Conservation (phyloP, 805 yeast species). For the Peterozyma xylosa region DNA sequence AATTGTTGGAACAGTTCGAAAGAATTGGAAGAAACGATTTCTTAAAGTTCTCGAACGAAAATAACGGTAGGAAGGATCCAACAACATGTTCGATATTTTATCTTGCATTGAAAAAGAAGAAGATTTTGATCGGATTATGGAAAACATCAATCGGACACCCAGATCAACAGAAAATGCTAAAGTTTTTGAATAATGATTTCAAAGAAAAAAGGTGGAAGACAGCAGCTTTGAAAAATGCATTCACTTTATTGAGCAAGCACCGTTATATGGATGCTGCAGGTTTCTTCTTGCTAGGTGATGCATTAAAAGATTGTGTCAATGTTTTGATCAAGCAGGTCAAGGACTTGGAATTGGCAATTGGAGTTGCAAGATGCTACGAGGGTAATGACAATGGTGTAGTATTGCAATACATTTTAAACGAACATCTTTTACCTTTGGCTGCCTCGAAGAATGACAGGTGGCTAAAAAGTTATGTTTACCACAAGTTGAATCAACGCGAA, state of each 20-base stretch:
- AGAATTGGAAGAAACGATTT: slow-evolving; percentile 68
- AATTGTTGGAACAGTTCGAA: slow-evolving; percentile 51
- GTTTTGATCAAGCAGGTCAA: slow-evolving; percentile 61
- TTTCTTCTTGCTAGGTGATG: slow-evolving; percentile 74
- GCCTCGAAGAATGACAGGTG: slow-evolving; percentile 65
- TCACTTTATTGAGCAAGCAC: slow-evolving; percentile 82
- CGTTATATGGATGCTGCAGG: slow-evolving; percentile 82
- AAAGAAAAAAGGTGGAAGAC: slow-evolving; percentile 68
- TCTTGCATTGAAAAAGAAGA: slow-evolving; percentile 71
- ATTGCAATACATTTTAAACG: slow-evolving; percentile 38
- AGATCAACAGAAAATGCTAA: slow-evolving; percentile 78
- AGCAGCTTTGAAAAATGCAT: slow-evolving; percentile 91
- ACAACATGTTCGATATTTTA: slow-evolving; percentile 66
- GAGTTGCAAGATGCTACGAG: slow-evolving; percentile 72
- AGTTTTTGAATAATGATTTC: slow-evolving; percentile 73
- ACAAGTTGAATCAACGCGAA: slow-evolving; percentile 10
- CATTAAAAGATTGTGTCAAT: slow-evolving; percentile 69
- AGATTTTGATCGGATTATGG: slow-evolving; percentile 78
- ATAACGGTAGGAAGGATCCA: slow-evolving; percentile 52
- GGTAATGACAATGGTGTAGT: slow-evolving; percentile 49
- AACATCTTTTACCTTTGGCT: slow-evolving; percentile 47
- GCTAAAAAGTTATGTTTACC: slow-evolving; percentile 68
- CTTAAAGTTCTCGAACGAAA: slow-evolving; percentile 24
- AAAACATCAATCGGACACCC: slow-evolving; percentile 64
- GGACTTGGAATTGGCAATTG: slow-evolving; percentile 71